Conservation (phyloP, 345 rosid species). For the Durio zibethinus region DNA sequence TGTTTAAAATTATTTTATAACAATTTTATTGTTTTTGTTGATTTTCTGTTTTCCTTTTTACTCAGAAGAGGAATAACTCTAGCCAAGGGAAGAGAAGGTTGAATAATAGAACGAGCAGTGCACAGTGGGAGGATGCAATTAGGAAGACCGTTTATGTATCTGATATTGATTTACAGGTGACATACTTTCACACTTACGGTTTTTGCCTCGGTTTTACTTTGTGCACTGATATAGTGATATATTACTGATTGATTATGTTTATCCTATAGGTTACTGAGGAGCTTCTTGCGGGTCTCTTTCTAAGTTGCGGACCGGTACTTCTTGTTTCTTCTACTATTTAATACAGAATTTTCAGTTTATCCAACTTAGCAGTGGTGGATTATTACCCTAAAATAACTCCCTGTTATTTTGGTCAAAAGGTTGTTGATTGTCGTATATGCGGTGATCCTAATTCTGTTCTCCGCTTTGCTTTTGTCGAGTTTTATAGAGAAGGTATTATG, state of each 20-base stretch:
- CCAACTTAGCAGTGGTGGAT: neutral
- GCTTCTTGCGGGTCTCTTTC: constrained; percentile 87
- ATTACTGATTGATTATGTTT: constrained; percentile 9
- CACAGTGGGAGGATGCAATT: constrained; percentile 89
- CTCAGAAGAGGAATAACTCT: constrained; percentile 65
- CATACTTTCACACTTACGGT: neutral
- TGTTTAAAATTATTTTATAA: neutral
- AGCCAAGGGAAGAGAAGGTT: constrained; percentile 73
- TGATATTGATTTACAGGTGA: constrained; percentile 77
- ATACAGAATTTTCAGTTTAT: neutral
- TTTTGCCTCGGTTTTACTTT: neutral
- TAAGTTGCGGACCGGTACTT: constrained; percentile 69
- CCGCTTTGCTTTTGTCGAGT: constrained; percentile 93
- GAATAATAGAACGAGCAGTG: constrained; percentile 77
- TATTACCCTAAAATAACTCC: constrained; percentile 1
- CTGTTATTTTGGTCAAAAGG: constrained; percentile 29
- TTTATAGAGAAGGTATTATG: constrained; percentile 81
- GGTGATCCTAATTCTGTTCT: constrained; percentile 94
- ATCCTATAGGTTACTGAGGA: constrained; percentile 75
- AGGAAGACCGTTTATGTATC: constrained; percentile 83
- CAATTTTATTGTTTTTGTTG: neutral
- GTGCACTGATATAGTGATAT: constrained; percentile 4
- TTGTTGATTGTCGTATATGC: constrained; percentile 90
- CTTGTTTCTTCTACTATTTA: neutral
- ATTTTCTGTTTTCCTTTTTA: neutral